Evolutionary conservation across 1,284 basidiomycete genomes (phyloP).

Genomic region (Bondarzewia mesenterica): DNA sequence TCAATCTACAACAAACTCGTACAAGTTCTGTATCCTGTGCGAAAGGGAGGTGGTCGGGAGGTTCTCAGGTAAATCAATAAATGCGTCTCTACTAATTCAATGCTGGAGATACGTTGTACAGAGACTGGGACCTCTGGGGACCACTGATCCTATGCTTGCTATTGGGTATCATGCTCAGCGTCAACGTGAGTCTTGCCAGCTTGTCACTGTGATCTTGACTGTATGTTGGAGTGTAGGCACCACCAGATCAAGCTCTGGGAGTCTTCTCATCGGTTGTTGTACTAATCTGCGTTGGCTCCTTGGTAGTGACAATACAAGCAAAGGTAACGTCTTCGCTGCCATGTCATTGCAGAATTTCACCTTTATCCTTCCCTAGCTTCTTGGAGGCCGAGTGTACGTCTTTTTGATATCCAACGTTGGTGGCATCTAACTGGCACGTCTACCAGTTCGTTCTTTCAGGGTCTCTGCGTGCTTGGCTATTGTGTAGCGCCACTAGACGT

Average conservation of each 20-base stretch:
- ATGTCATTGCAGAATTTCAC: neutral
- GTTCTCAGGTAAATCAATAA: slow-evolving; percentile 51
- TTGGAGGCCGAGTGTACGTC: slow-evolving; percentile 85
- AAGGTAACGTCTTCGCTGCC: slow-evolving; percentile 44
- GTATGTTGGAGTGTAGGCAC: slow-evolving; percentile 47
- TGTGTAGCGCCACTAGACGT: slow-evolving; percentile 87
- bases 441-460: slow-evolving; percentile 88
- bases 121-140: slow-evolving; percentile 97
- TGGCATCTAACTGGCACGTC: slow-evolving; percentile 4
- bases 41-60: slow-evolving; percentile 62
- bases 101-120: slow-evolving; percentile 20
- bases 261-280: slow-evolving; percentile 91
- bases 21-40: slow-evolving; percentile 86
- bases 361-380: slow-evolving; percentile 40
- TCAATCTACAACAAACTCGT: slow-evolving; percentile 90
- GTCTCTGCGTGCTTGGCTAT: slow-evolving; percentile 86
- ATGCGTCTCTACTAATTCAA: neutral
- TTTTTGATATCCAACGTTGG: neutral
- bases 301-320: slow-evolving; percentile 88
- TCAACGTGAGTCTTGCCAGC: slow-evolving; percentile 55
- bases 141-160: slow-evolving; percentile 81
- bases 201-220: neutral
- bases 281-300: slow-evolving; percentile 82
- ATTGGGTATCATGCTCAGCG: slow-evolving; percentile 80
- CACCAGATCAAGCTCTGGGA: slow-evolving; percentile 72